Conservation (phyloP, 495 filamentous ascomycete species). For the Aspergillus hancockii region DNA sequence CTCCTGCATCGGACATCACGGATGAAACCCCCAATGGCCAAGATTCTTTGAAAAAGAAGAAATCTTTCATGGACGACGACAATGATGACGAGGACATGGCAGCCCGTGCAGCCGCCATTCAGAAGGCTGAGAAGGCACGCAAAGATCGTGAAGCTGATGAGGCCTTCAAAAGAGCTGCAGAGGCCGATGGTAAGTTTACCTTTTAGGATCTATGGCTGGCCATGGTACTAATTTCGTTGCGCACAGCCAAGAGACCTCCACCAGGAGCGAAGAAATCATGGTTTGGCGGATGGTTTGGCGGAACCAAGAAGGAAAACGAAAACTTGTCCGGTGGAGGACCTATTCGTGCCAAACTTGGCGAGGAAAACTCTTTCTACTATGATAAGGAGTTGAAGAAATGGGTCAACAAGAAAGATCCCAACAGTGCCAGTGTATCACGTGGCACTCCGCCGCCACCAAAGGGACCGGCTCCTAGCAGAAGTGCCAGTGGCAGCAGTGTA, state of each 20-base stretch:
- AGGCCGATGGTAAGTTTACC: constrained; percentile 69
- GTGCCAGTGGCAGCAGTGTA: constrained; percentile 38
- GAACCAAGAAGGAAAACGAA: constrained; percentile 66
- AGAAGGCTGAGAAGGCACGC: constrained; percentile 52
- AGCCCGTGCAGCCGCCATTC: constrained; percentile 52
- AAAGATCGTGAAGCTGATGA: constrained; percentile 64
- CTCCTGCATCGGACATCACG: constrained; percentile 30
- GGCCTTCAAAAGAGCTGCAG: constrained; percentile 77
- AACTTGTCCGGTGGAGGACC: constrained; percentile 62
- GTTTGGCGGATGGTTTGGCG: constrained; percentile 82
- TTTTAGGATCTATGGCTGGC: constrained; percentile 7
- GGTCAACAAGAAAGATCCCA: constrained; percentile 89
- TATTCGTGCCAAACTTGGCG: constrained; percentile 92
- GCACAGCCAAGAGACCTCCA: constrained; percentile 41
- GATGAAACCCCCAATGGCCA: constrained; percentile 46
- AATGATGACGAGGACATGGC: constrained; percentile 50
- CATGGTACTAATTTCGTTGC: constrained; percentile 23
- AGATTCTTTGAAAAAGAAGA: constrained; percentile 68
- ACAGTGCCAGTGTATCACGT: constrained; percentile 46
- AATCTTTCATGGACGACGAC: constrained; percentile 78
- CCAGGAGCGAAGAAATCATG: constrained; percentile 69
- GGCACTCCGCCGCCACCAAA: constrained; percentile 55
- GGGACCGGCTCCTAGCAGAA: constrained; percentile 42
- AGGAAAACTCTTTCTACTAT: constrained; percentile 89
- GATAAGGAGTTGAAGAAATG: constrained; percentile 94